Evolutionary conservation across 2,329 filamentous ascomycete species (phyloP).

Genomic region (Tolypocladium amazonense): DNA sequence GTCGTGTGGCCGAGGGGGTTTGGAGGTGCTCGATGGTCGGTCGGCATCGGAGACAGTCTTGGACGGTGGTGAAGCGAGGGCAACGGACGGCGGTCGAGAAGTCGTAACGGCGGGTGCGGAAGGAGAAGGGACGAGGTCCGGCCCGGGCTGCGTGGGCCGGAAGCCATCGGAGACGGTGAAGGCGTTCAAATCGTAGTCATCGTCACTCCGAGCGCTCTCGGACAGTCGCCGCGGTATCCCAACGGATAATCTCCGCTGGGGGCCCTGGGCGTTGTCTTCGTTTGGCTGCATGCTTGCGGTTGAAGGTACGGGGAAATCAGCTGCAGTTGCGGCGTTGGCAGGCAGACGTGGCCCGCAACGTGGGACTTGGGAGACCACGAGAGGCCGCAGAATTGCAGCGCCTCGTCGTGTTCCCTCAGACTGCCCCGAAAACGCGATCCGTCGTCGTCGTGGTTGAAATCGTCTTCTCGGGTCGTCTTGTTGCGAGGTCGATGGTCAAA

Average conservation of each 20-base stretch:
- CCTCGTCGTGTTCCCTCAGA: neutral
- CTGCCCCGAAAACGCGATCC: too few species aligned
- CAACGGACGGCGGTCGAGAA: constrained; percentile 8
- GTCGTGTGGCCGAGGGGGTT: constrained; percentile 37
- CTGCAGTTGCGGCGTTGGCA: neutral
- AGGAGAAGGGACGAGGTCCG: constrained; percentile 11
- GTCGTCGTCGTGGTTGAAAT: neutral
- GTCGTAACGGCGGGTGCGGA: constrained; percentile 8
- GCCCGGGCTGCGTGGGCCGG: neutral
- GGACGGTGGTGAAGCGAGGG: constrained; percentile 10
- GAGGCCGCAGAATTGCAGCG: neutral
- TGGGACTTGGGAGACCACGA: neutral
- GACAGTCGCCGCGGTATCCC: constrained; percentile 30
- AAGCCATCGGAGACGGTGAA: constrained; percentile 40
- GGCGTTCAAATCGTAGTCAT: constrained; percentile 38
- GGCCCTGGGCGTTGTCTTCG: constrained; percentile 24
- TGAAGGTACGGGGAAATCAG: neutral
- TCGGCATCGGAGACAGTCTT: constrained; percentile 14
- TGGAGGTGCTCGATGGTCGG: constrained; percentile 45
- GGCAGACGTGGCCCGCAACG: neutral
- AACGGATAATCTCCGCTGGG: constrained; percentile 31
- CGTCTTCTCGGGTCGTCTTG: neutral
- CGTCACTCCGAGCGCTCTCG: constrained; percentile 15
- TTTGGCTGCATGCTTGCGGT: constrained; percentile 28
- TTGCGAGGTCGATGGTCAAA: neutral